Evolutionary conservation across 2,329 filamentous ascomycete species (phyloP).

Genomic region (Pezicula carpinea): DNA sequence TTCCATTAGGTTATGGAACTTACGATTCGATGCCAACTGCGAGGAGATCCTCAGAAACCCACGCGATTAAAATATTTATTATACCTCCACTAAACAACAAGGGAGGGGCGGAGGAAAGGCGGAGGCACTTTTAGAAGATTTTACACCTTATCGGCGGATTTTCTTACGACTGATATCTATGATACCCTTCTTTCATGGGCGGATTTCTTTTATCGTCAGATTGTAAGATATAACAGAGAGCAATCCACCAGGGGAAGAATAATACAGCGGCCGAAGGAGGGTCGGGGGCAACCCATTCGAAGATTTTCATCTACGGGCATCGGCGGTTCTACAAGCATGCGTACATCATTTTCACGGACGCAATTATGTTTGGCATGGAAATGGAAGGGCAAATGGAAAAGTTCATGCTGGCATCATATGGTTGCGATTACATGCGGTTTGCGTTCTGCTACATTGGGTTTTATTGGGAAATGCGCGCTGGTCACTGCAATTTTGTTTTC

Average conservation of each 20-base stretch:
- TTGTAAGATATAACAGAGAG: neutral
- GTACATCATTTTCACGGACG: too few relatives aligned
- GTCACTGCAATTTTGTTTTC: too few relatives aligned
- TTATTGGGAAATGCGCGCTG: too few relatives aligned
- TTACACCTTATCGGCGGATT: neutral
- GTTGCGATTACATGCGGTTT: too few relatives aligned
- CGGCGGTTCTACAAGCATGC: too few relatives aligned
- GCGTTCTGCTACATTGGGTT: too few relatives aligned
- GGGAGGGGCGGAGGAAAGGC: constrained; percentile 1
- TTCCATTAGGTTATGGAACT: constrained; percentile 77
- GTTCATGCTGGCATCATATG: too few relatives aligned
- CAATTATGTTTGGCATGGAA: too few relatives aligned
- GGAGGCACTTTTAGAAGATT: neutral
- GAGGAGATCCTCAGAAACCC: constrained; percentile 71
- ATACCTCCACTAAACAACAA: neutral
- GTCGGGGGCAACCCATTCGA: neutral
- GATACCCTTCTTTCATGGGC: constrained; percentile 1
- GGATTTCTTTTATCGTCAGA: constrained; percentile 2
- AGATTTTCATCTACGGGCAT: neutral
- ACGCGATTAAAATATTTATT: neutral
- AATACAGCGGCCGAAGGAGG: neutral
- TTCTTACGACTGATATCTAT: constrained; percentile 2
- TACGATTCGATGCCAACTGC: constrained; percentile 91
- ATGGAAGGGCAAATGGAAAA: too few relatives aligned
- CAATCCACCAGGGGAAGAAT: neutral